Evolutionary conservation across 306 rosid species (phyloP), one percentile per base, ranked within the genome.

Genomic region (Leucaena leucocephala): DNA sequence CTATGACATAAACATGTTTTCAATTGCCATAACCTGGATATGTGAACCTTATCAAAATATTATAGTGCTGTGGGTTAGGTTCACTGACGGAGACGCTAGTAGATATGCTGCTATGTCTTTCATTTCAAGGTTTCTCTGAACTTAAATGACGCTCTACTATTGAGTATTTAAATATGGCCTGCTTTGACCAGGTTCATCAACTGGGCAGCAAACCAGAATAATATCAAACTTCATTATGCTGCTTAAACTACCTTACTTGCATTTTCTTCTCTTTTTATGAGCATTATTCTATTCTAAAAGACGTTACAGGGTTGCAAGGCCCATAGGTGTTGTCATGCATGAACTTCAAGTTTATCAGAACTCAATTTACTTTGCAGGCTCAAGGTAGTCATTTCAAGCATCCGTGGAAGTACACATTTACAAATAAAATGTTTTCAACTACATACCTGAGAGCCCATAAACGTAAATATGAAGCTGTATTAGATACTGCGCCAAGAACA

Each of bases 391-490:
- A 66, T 39, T 7, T 36, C 12, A 39, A 40, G 71, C 71, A n/a
- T 8, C 4, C 45, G 48, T 16, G 16, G 19, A 38, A 65, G 49
- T 67, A 40, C 40, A 66, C 49, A 66, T 21, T n/a, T 59, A 40
- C 27, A 58, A 2, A 39, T 17, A 8, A 17, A 2, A 40, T 1
- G n/a, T 36, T 67, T 67, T 67, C 38, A 19, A 43, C 36, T 11
- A 7, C 72, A 21, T 68, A 90, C 94, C 94, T 90, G 33, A 90
- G 85, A 52, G 92, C 92, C 94, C 94, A 90, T 17, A 90, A 83
- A 75, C 94, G 91, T 77, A 90, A 92, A 78, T 90, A 90, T 2
- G 94, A 90, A 72, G 94, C 94, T 19, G 94, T 90, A 49, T 90
- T 90, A 43, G 94, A 90, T 61, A 90, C 94, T 27, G 94, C 90